Base-by-base conservation (phyloP, 2,329 filamentous ascomycete genomes). In the Thermoascus crustaceus region DNA sequence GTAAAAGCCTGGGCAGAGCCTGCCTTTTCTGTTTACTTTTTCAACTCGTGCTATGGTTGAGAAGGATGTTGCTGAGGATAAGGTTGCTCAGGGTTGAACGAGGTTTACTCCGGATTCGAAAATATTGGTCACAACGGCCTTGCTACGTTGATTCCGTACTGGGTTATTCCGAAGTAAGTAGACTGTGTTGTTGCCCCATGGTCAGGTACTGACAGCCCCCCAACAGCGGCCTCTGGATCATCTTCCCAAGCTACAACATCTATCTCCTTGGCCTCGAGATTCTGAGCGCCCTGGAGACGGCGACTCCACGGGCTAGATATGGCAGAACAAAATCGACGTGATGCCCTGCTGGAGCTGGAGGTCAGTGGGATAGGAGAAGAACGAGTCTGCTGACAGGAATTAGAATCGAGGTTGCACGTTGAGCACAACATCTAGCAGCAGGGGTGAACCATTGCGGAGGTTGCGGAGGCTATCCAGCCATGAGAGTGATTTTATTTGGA, bases 111-210 rank as follows among this genome's bases (percentile, higher is more conserved):
- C 30, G 74, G 68, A 5, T 83, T 78, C 44, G 59, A 66, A 4
- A 74, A 78, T 41, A 71, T 80, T 36, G 72, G 74, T 3, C 80
- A 83, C 49, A 84, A 83, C 42, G 66, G 68, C 39, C 46, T 63
- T 24, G 44, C 53, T 3, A 68, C 67, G 7, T 48, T 83, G 26
- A 45, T 80, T 7, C 61, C 73, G 20, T 57, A 79, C 16, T 85
- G 78, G 68, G 72, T 78, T 19, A 59, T 84, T 41, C 78, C 80
- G 20, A 84, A 83, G 76, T 80, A 59, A 64, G 73, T 63, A 16
- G 21, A n/a, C n/a, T 30, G 34, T 37, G 4, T 32, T 22, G n/a
- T 25, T 20, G 17, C 17, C 8, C 19, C 23, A 16, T 8, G 9
- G 9, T 18, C 17, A 26, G 32, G 34, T 20, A 32, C 43, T 55